Conservation (phyloP, 1,284 basidiomycete species). For the Wolfiporia cocos region DNA sequence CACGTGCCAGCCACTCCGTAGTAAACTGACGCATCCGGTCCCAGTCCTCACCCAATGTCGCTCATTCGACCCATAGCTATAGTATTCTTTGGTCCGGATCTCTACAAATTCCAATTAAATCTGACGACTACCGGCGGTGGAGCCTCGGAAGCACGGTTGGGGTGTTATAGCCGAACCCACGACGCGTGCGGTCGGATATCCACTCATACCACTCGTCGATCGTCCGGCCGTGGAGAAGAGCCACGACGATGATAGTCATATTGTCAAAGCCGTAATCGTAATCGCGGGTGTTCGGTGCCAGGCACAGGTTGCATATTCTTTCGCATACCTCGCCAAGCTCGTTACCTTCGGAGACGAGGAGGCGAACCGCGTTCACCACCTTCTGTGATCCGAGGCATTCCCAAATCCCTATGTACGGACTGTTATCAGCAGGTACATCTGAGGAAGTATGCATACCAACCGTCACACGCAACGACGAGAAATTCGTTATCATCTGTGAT, state of each 20-base stretch:
- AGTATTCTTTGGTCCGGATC: too few relatives aligned
- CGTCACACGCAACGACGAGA: conserved; percentile 93
- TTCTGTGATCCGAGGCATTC: conserved; percentile 95
- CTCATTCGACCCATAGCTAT: too few relatives aligned
- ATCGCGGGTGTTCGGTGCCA: conserved; percentile 90
- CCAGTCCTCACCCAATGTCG: too few relatives aligned
- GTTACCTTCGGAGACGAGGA: conserved; percentile 78
- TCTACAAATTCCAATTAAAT: too few relatives aligned
- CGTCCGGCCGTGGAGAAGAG: conserved; percentile 81
- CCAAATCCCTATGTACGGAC: conserved; percentile 83
- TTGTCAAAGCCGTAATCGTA: conserved; percentile 97
- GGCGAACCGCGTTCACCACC: conserved; percentile 86
- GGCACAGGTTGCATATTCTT: conserved; percentile 88
- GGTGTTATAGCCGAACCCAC: conserved; percentile 66
- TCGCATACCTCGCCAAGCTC: conserved; percentile 82
- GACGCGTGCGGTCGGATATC: conserved; percentile 82
- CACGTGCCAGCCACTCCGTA: too few relatives aligned
- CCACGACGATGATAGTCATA: conserved; percentile 95
- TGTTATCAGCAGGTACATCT: conserved; percentile 3
- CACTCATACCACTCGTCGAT: conserved; percentile 92
- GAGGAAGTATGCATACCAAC: conserved; percentile 39
- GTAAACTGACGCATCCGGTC: too few relatives aligned
- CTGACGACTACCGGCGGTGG: too few relatives aligned
- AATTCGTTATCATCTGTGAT: conserved; percentile 93
- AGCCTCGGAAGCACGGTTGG: conserved; percentile 63